A percentile compares a stretch with the other conserved stretches of the same genome.
These are phyloP conservation scores for Pythium sp. DNA, from an alignment of 352 stramenopile species.

Conservation along the genomic window DNA sequence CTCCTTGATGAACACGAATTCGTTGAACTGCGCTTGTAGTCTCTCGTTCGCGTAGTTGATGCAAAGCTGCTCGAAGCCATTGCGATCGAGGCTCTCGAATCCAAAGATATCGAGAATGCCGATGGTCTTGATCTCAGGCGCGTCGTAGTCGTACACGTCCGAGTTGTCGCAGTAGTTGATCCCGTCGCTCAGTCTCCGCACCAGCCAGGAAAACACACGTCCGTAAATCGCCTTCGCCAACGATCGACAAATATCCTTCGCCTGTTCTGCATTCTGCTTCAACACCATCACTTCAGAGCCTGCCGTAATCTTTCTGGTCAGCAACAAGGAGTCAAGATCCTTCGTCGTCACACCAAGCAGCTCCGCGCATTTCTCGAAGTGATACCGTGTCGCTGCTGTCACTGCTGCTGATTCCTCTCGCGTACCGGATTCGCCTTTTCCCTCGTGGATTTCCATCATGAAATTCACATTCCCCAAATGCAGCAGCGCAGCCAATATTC, in stretches of 20 bases:
- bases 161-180: conserved; percentile 73
- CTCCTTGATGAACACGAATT: conserved; percentile 87
- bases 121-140: conserved; percentile 54
- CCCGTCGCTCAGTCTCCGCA: conserved; percentile 78
- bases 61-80: conserved; percentile 82
- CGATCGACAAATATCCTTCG: conserved; percentile 90
- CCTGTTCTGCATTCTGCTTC: conserved; percentile 62
- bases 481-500: conserved; percentile 88
- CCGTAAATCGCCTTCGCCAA: conserved; percentile 97
- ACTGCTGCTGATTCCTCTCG: conserved; percentile 55
- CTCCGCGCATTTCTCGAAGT: conserved; percentile 81
- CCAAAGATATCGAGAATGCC: conserved; percentile 90
- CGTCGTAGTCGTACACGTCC: conserved; percentile 33
- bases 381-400: conserved; percentile 27
- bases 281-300: conserved; percentile 87
- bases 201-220: conserved; percentile 95
- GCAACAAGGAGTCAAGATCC: conserved; percentile 87
- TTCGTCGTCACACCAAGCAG: conserved; percentile 85
- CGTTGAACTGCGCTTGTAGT: conserved; percentile 86
- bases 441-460: conserved; percentile 17
- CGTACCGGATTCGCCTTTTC: conserved; percentile 12
- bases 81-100: conserved; percentile 80
- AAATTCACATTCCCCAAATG: conserved; percentile 96
- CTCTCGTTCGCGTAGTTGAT: conserved; percentile 84
- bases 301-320: conserved; percentile 90